These are phyloP conservation scores for Abortiporus biennis DNA, from an alignment of 1,284 basidiomycete species.

Conservation along the genomic window DNA sequence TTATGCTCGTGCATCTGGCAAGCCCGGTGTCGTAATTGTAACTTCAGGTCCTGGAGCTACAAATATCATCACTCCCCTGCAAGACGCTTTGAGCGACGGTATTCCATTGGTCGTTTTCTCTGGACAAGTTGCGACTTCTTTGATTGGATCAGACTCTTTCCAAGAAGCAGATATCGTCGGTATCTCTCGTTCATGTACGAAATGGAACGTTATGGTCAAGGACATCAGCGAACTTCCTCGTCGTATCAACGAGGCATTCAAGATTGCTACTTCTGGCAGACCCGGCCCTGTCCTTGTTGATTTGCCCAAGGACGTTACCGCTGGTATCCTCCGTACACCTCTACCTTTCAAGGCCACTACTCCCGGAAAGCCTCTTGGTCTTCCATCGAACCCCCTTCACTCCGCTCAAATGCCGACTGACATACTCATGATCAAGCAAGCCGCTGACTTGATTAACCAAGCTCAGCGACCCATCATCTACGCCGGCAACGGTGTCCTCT, in stretches of 20 bases:
- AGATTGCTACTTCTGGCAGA: slow-evolving; percentile 95
- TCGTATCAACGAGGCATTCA: slow-evolving; percentile 98
- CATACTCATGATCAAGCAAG: slow-evolving; percentile 66
- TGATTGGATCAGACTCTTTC: slow-evolving; percentile 97
- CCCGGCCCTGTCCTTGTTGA: slow-evolving; percentile 98
- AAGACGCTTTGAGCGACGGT: slow-evolving; percentile 94
- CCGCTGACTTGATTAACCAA: slow-evolving; percentile 87
- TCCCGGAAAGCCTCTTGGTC: slow-evolving; percentile 72
- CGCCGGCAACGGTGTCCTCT: slow-evolving; percentile 89
- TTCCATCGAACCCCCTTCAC: slow-evolving; percentile 73
- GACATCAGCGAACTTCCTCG: slow-evolving; percentile 93
- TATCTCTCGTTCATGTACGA: slow-evolving; percentile 95
- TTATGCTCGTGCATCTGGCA: slow-evolving; percentile 95
- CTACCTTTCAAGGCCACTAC: slow-evolving; percentile 87
- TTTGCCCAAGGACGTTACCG: slow-evolving; percentile 96
- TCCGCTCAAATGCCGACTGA: slow-evolving; percentile 53
- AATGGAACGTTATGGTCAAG: slow-evolving; percentile 99
- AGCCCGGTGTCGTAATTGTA: slow-evolving; percentile 96
- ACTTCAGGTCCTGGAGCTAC: slow-evolving; percentile 98
- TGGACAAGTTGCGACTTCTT: slow-evolving; percentile 97
- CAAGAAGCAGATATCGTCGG: slow-evolving; percentile 97
- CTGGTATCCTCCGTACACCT: slow-evolving; percentile 81
- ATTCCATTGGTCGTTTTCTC: slow-evolving; percentile 94
- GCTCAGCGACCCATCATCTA: slow-evolving; percentile 92
- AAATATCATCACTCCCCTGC: slow-evolving; percentile 97